Evolutionary conservation across 768 basidiomycete species (phyloP).

Genomic region (Termitomyces sp.): DNA sequence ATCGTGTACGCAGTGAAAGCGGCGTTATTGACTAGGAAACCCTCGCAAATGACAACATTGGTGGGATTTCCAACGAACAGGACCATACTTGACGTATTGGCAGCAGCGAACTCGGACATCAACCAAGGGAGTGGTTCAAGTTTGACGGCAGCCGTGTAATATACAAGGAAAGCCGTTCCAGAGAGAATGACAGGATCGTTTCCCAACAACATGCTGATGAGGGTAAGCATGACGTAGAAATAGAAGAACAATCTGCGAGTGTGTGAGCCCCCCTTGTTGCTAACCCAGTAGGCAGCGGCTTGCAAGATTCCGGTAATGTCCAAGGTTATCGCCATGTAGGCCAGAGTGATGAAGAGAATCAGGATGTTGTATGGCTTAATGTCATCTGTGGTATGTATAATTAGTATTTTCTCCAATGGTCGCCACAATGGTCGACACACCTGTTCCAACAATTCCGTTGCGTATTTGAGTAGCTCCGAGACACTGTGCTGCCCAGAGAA

Average conservation of each 20-base stretch:
- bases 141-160: slow-evolving; percentile 70
- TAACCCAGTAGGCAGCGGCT: slow-evolving; percentile 87
- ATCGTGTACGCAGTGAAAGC: slow-evolving; percentile 83
- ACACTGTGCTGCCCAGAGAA: slow-evolving; percentile 47
- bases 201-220: slow-evolving; percentile 73
- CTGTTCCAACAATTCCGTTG: slow-evolving; percentile 61
- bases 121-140: slow-evolving; percentile 61
- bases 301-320: slow-evolving; percentile 87
- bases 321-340: slow-evolving; percentile 90
- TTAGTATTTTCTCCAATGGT: slow-evolving; percentile 2
- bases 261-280: slow-evolving; percentile 71
- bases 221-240: slow-evolving; percentile 80
- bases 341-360: slow-evolving; percentile 86
- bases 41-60: slow-evolving; percentile 89
- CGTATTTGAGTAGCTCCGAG: slow-evolving; percentile 45
- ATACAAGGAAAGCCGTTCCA: slow-evolving; percentile 86
- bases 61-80: slow-evolving; percentile 90
- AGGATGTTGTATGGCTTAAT: slow-evolving; percentile 92
- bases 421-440: slow-evolving; percentile 17
- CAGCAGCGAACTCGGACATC: slow-evolving; percentile 72
- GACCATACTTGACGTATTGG: slow-evolving; percentile 73
- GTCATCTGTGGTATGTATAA: slow-evolving; percentile 37
- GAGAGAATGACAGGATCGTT: slow-evolving; percentile 94
- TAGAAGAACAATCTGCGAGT: slow-evolving; percentile 71
- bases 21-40: slow-evolving; percentile 72